phyloP scores from a whole-genome alignment of 306 rosid genomes.

The Pterocarpus macrocarpus region DNA sequence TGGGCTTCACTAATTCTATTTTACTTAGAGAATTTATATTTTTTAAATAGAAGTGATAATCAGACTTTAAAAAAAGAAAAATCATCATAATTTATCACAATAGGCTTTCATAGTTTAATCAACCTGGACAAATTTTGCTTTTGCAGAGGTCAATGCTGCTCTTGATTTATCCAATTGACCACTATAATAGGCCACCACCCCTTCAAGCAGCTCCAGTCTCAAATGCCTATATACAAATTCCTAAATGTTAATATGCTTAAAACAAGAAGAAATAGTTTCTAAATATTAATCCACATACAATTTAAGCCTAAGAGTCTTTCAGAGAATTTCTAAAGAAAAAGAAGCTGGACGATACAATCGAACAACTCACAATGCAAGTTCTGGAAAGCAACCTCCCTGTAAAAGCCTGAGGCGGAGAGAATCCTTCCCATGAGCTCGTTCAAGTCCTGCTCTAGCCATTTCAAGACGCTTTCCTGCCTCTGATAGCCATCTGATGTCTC shows the following conservation, averaged over 20 bases:
- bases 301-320: background rate
- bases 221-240: slow-evolving; percentile 62
- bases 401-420: slow-evolving; percentile 77
- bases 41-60: background rate
- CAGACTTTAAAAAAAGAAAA: background rate
- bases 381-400: slow-evolving; percentile 86
- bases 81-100: slow-evolving; percentile 9
- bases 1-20: background rate
- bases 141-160: slow-evolving; percentile 69
- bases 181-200: slow-evolving; percentile 88
- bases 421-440: slow-evolving; percentile 87
- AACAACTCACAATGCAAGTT: slow-evolving; percentile 84
- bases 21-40: background rate
- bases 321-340: background rate
- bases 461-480: slow-evolving; percentile 88
- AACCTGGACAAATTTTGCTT: slow-evolving; percentile 69
- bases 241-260: slow-evolving; percentile 22
- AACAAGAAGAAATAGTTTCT: slow-evolving; percentile 16
- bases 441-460: slow-evolving; percentile 76
- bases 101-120: slow-evolving; percentile 26
- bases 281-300: slow-evolving; percentile 32
- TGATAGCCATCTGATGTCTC: slow-evolving; percentile 80
- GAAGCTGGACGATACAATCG: background rate
- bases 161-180: slow-evolving; percentile 75
- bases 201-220: slow-evolving; percentile 93